Percentiles rank a stretch among this genome's conserved stretches.
These are phyloP conservation scores for Eucalyptus paniculata DNA, from an alignment of 345 rosid species.

Conservation along the genomic window DNA sequence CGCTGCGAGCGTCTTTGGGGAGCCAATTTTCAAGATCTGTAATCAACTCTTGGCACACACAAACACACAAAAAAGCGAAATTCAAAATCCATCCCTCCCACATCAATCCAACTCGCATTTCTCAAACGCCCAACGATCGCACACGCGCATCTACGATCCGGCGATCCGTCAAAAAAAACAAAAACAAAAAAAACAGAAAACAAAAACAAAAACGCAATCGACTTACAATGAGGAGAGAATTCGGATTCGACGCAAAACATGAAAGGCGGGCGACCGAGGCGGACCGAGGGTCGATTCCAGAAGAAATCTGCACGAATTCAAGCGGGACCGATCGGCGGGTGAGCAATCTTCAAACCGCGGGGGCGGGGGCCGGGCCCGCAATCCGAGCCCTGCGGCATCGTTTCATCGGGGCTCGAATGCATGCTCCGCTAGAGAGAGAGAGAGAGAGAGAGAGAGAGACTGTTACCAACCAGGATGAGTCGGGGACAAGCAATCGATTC, in stretches of 20 bases:
- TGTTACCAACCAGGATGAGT: neutral
- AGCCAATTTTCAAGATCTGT: conserved; percentile 93
- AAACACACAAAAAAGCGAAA: neutral
- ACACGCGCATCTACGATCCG: neutral
- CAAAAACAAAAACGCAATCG: neutral
- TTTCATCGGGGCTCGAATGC: neutral
- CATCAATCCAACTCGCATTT: neutral
- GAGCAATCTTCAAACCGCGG: neutral
- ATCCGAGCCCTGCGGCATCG: neutral
- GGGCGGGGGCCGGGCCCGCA: neutral
- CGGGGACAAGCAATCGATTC: neutral
- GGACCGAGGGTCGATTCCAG: neutral
- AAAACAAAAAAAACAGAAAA: neutral
- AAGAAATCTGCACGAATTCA: neutral
- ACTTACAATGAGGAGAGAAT: conserved; percentile 47
- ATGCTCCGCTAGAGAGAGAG: neutral
- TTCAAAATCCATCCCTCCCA: neutral
- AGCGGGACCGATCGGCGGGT: neutral
- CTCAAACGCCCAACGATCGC: neutral
- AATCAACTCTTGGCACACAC: conserved; percentile 26
- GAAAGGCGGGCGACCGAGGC: conserved; percentile 1
- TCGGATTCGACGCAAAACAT: conserved; percentile 44
- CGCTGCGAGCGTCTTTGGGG: conserved; percentile 99
- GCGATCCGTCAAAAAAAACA: neutral
- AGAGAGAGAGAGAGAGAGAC: neutral